These are phyloP conservation scores for Leptographium procerum DNA, from an alignment of 2,329 filamentous ascomycete genomes.

Conservation along the genomic window DNA sequence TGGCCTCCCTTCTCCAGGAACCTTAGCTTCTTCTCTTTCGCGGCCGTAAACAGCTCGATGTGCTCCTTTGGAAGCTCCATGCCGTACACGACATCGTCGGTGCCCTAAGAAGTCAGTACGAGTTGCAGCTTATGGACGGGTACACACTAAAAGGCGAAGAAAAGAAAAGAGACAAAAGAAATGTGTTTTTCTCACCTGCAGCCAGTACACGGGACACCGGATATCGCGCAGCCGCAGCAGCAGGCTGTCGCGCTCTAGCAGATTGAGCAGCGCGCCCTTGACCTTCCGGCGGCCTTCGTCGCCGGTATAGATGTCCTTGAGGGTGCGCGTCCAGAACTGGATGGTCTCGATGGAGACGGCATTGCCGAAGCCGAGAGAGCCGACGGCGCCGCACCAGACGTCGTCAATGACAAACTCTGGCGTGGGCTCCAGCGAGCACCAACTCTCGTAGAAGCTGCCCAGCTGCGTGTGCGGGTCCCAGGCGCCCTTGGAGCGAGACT, in stretches of 20 bases:
- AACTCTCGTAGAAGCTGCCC: conserved; percentile 29
- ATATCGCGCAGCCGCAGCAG: conserved; percentile 33
- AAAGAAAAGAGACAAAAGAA: background rate
- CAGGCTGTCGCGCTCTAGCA: conserved; percentile 36
- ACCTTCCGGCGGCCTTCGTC: conserved; percentile 38
- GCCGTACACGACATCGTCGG: conserved; percentile 32
- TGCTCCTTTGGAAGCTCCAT: conserved; percentile 30
- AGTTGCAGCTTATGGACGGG: no score
- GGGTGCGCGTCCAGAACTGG: conserved; percentile 33
- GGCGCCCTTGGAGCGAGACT: conserved; percentile 31
- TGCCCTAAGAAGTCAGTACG: conserved; percentile 25
- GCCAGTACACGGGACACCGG: conserved; percentile 40
- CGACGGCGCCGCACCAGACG: conserved; percentile 32
- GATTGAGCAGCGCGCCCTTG: conserved; percentile 30
- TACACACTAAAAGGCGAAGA: background rate
- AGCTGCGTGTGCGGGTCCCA: conserved; percentile 34
- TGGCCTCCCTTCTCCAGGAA: conserved; percentile 34
- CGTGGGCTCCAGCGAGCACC: conserved; percentile 26
- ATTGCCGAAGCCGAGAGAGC: conserved; percentile 33
- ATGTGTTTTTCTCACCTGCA: conserved; percentile 13
- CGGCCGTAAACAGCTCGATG: conserved; percentile 36
- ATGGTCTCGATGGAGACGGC: conserved; percentile 24
- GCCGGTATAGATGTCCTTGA: conserved; percentile 35
- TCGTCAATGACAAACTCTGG: conserved; percentile 36
- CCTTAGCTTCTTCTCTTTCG: conserved; percentile 30